Base-by-base conservation (phyloP, 1,284 basidiomycete genomes). In the Prillingera fragicola region DNA sequence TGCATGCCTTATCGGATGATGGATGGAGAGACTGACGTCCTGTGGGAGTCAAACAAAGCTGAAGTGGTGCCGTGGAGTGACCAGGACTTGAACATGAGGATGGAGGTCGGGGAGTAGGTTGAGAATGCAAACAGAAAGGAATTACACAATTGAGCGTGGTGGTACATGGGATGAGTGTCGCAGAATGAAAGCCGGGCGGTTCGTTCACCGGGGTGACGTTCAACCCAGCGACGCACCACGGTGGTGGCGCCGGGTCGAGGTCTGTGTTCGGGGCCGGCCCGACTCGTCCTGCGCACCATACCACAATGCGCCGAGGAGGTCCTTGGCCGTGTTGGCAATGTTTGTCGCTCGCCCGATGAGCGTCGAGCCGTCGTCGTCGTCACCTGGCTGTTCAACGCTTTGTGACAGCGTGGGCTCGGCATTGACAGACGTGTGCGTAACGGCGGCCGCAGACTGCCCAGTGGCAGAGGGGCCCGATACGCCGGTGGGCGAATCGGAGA, bases 301-400 rank as follows among this genome's bases (percentile, higher is more conserved):
- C 70, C 70, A 72, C 47, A 72, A 50, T 3, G 66, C 64, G n/a
- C 70, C 70, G 22, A 73, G 54, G 18, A 73, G 55, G 47, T 71
- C 71, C 51, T 69, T 70, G 12, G 71, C 71, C 8, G 70, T 68
- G 46, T 59, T 69, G 27, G 70, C 70, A 43, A 73, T 70, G 47
- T 69, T 72, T 27, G 65, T 69, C 18, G 69, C 71, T 36, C 67
- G 54, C 6, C 69, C 67, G 48, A 67, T 66, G 25, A 70, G 67
- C 31, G 60, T 67, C 9, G 57, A 59, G 3, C 62, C 64, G 38
- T 67, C 59, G 28, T 59, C 61, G 32, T 59, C 66, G 26, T 59
- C 58, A 3, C 48, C 49, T 3, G 45, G 46, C 38, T 52, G 50
- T n/a, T n/a, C n/a, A n/a, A n/a, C n/a, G n/a, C n/a, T n/a, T n/a